Percentiles rank a stretch among this genome's conserved stretches.
Evolutionary conservation across 2,329 filamentous ascomycete genomes (phyloP).

Genomic region (Cryphonectria parasitica): DNA sequence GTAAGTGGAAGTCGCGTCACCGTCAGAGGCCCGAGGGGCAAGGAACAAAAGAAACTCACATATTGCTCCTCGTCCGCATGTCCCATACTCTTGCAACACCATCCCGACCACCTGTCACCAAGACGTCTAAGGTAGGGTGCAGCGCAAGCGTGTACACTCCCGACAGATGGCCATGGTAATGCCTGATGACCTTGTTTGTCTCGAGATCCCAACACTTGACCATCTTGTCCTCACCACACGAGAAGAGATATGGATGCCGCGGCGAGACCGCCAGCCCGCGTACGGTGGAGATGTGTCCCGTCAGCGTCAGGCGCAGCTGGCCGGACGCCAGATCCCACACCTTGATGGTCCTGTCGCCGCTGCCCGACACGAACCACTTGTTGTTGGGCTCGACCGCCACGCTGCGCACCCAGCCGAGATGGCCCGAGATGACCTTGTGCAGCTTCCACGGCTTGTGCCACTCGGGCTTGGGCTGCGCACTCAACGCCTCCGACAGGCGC

Average conservation of each 20-base stretch:
- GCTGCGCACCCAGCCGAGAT: slow-evolving; percentile 90
- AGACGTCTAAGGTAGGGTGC: slow-evolving; percentile 92
- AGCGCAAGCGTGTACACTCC: slow-evolving; percentile 92
- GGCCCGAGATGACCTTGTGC: slow-evolving; percentile 95
- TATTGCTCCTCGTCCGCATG: slow-evolving; percentile 94
- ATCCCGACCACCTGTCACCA: slow-evolving; percentile 93
- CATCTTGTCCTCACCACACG: slow-evolving; percentile 99
- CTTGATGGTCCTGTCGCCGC: slow-evolving; percentile 96
- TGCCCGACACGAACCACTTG: slow-evolving; percentile 95
- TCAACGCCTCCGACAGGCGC: slow-evolving; percentile 36
- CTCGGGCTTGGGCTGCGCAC: slow-evolving; percentile 69
- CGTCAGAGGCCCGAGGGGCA: neutral
- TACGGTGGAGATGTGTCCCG: slow-evolving; percentile 92
- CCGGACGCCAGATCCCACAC: slow-evolving; percentile 97
- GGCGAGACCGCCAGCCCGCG: slow-evolving; percentile 90
- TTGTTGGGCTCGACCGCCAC: slow-evolving; percentile 94
- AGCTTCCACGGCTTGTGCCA: slow-evolving; percentile 99
- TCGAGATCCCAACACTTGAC: slow-evolving; percentile 99
- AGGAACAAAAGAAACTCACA: slow-evolving; percentile 43
- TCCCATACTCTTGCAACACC: slow-evolving; percentile 97
- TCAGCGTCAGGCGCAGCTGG: slow-evolving; percentile 80
- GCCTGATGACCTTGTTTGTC: slow-evolving; percentile 98
- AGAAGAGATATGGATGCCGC: slow-evolving; percentile 94
- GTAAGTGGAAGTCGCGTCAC: neutral
- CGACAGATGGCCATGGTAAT: slow-evolving; percentile 96